These are phyloP conservation scores for Phaeoacremonium minimum DNA, from an alignment of 2,329 filamentous ascomycete genomes.

Conservation along the genomic window DNA sequence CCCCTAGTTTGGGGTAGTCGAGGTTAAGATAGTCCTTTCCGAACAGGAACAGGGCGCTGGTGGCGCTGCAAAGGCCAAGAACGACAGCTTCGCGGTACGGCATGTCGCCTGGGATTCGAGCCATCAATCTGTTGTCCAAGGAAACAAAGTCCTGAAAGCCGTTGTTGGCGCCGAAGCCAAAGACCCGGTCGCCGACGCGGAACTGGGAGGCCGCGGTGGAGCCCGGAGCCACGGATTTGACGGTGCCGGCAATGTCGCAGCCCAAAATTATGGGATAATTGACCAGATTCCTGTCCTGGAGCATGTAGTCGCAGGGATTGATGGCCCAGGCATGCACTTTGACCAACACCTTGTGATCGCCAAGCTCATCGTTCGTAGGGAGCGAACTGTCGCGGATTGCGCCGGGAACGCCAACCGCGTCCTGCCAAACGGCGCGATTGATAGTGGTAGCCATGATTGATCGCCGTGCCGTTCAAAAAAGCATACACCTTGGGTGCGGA, in stretches of 20 bases:
- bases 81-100: slow-evolving; percentile 14
- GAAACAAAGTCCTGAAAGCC: slow-evolving; percentile 18
- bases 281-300: slow-evolving; percentile 12
- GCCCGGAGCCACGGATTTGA: slow-evolving; percentile 19
- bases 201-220: slow-evolving; percentile 13
- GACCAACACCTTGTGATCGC: slow-evolving; percentile 18
- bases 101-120: slow-evolving; percentile 13
- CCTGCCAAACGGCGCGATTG: slow-evolving; percentile 16
- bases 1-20: slow-evolving; percentile 12
- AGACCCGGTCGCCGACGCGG: slow-evolving; percentile 22
- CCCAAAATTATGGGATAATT: slow-evolving; percentile 26
- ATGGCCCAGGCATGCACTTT: slow-evolving; percentile 23
- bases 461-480: too few species aligned
- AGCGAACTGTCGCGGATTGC: slow-evolving; percentile 11
- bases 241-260: slow-evolving; percentile 23
- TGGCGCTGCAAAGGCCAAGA: slow-evolving; percentile 15
- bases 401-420: slow-evolving; percentile 11
- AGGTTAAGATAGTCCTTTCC: slow-evolving; percentile 12
- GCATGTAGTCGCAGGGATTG: slow-evolving; percentile 22
- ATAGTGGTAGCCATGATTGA: too few species aligned
- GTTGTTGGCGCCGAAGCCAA: slow-evolving; percentile 13
- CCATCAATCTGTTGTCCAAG: slow-evolving; percentile 8
- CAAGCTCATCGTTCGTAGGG: slow-evolving; percentile 18
- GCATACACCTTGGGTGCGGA: too few species aligned
- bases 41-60: slow-evolving; percentile 15